Conservation (phyloP, 176 grass and related monocot genomes). For the Aegilops speltoides region DNA sequence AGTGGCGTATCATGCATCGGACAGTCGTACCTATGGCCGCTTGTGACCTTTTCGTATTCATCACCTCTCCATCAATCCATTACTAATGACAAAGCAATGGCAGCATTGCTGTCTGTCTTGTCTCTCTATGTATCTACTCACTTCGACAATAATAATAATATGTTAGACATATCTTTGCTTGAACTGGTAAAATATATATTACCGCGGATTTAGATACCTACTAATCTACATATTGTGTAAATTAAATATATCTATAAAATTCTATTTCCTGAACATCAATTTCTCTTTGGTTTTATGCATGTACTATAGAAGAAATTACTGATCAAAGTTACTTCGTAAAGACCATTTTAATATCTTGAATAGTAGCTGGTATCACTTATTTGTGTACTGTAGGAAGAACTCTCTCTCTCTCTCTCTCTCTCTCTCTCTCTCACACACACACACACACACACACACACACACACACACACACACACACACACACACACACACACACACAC, state of each 20-base stretch:
- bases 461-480: no score
- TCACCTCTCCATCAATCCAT: neutral
- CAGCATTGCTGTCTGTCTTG: neutral
- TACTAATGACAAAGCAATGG: neutral
- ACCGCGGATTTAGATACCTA: neutral
- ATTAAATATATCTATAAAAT: neutral
- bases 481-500: no score
- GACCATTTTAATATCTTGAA: no score
- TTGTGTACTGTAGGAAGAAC: no score
- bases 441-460: no score
- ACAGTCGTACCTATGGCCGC: neutral
- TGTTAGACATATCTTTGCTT: no score
- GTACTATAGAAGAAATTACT: no score
- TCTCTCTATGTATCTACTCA: neutral
- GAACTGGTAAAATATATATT: neutral
- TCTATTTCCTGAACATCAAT: neutral
- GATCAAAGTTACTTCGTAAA: no score
- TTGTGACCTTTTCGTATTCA: neutral
- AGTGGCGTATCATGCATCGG: constrained; percentile 17
- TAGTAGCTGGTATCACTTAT: no score
- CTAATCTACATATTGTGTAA: no score
- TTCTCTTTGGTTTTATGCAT: neutral
- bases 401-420: no score
- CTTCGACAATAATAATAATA: neutral
- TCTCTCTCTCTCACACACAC: no score